Conservation (phyloP, 371 early-diverging fungal genomes). For the Lichtheimia ramosa region DNA sequence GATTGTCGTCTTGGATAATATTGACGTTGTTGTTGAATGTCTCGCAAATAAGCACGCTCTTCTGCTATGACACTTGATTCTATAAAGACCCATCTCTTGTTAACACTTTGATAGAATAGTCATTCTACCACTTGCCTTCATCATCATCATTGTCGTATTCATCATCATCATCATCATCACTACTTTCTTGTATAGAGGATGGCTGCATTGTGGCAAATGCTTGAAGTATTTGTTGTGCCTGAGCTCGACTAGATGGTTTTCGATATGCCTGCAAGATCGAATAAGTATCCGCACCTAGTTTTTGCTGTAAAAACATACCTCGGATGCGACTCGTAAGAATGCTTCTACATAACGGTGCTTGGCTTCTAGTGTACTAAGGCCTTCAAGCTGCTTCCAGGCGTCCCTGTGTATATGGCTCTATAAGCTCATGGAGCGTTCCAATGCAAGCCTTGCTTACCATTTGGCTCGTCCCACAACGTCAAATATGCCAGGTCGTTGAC, state of each 20-base stretch:
- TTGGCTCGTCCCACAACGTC: slow-evolving; percentile 51
- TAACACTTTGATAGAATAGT: too few relatives aligned
- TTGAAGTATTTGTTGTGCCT: slow-evolving; percentile 47
- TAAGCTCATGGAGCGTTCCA: not conserved
- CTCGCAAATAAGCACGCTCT: slow-evolving; percentile 25
- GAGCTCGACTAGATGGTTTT: slow-evolving; percentile 38
- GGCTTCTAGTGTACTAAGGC: slow-evolving; percentile 20
- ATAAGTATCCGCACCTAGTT: too few relatives aligned
- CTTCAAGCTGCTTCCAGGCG: slow-evolving; percentile 31
- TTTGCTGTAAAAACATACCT: slow-evolving; percentile 7
- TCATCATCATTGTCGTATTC: slow-evolving; percentile 1
- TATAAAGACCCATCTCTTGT: not conserved
- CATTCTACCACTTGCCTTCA: too few relatives aligned
- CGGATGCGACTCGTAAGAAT: slow-evolving; percentile 20
- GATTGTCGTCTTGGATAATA: slow-evolving; percentile 1
- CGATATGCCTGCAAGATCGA: slow-evolving; percentile 28
- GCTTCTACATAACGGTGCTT: slow-evolving; percentile 33
- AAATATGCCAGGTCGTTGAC: slow-evolving; percentile 46
- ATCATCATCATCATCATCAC: not conserved
- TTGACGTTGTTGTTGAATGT: slow-evolving; percentile 13
- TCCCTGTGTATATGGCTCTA: slow-evolving; percentile 7
- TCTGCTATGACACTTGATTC: slow-evolving; percentile 22
- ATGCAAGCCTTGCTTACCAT: slow-evolving; percentile 23
- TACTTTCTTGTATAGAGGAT: slow-evolving; percentile 10
- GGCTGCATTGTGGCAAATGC: slow-evolving; percentile 35